Evolutionary conservation across 441 rosid genomes (phyloP).

Genomic region (Bocquillonia castaneifolia): DNA sequence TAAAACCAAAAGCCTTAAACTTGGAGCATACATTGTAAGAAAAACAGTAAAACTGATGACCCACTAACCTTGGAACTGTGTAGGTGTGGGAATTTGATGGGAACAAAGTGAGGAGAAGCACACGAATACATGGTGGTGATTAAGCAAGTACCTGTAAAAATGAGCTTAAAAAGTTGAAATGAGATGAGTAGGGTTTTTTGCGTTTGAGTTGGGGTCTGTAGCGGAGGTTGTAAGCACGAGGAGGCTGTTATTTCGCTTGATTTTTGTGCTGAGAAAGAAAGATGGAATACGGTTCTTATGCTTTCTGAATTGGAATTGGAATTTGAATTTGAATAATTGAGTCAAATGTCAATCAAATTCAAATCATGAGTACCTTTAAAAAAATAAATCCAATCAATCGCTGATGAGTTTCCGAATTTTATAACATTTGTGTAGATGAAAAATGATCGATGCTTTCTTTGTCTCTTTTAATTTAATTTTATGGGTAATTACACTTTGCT

Average conservation of each 20-base stretch:
- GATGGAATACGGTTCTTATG: not conserved
- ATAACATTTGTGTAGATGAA: no score
- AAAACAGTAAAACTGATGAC: not conserved
- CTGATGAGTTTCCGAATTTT: no score
- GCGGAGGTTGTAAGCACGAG: not conserved
- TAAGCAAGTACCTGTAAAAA: not conserved
- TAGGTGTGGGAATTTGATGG: conserved; percentile 37
- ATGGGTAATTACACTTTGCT: no score
- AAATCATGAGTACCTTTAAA: no score
- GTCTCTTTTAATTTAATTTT: no score
- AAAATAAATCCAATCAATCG: no score
- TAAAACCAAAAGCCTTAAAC: no score
- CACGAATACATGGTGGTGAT: conserved; percentile 36
- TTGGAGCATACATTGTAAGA: not conserved
- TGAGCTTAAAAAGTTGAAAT: no score
- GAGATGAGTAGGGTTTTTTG: not conserved
- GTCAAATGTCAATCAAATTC: no score
- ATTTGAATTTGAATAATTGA: no score
- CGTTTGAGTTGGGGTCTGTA: not conserved
- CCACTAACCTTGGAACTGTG: conserved; percentile 39
- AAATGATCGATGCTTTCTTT: no score
- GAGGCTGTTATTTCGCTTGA: not conserved
- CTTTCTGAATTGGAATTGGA: not conserved
- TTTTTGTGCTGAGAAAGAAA: not conserved
- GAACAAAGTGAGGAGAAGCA: conserved; percentile 30